phyloP scores from a whole-genome alignment of 345 rosid genomes.

The Eucalyptus tenuipes region DNA sequence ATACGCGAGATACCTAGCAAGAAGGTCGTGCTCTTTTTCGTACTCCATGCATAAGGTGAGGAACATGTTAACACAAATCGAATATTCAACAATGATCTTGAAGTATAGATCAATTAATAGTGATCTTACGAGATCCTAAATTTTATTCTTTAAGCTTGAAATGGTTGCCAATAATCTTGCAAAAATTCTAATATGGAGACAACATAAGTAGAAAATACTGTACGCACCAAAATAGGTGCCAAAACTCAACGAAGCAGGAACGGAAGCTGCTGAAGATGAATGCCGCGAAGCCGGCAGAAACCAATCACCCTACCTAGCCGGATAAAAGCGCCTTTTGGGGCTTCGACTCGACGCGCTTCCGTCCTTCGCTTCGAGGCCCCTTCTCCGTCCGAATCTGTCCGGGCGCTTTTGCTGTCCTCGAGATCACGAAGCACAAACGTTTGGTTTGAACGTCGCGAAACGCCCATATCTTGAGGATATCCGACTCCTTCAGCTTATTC shows the following conservation, averaged over 20 bases:
- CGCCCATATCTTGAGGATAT: background rate
- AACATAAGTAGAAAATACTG: background rate
- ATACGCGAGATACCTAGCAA: background rate
- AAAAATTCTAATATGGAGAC: accelerated
- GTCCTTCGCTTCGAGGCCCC: background rate
- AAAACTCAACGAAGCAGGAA: background rate
- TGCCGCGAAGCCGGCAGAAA: background rate
- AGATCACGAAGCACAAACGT: background rate
- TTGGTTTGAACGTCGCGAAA: background rate
- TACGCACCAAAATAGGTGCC: background rate
- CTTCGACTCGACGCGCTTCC: background rate
- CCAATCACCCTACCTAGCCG: background rate
- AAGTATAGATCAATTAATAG: background rate
- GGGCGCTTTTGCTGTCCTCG: background rate
- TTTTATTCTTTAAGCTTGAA: background rate
- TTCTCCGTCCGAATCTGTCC: background rate
- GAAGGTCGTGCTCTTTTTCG: background rate
- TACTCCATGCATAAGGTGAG: background rate
- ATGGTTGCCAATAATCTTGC: background rate
- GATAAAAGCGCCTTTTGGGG: background rate
- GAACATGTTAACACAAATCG: background rate
- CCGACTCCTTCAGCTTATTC: background rate
- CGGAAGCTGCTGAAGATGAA: background rate
- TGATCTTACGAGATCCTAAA: background rate
- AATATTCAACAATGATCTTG: background rate